These are phyloP conservation scores for Mortierella hygrophila DNA, from an alignment of 192 early-diverging fungal species.

Conservation along the genomic window DNA sequence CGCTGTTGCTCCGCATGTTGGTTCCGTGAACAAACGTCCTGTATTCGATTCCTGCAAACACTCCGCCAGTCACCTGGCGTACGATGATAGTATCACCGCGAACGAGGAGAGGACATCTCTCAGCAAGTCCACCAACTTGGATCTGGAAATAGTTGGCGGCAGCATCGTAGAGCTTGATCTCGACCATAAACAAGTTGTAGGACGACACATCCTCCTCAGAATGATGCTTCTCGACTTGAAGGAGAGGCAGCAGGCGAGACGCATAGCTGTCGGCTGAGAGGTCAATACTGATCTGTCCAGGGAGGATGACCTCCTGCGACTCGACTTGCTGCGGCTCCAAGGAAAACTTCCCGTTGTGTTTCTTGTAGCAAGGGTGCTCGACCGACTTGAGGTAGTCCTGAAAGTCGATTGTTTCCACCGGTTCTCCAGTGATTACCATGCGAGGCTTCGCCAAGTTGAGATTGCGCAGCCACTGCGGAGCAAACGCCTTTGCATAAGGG, in stretches of 20 bases:
- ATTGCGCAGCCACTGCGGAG: slow-evolving; percentile 34
- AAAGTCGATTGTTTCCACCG: slow-evolving; percentile 48
- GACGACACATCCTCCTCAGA: slow-evolving; percentile 42
- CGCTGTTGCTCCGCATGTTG: slow-evolving; percentile 44
- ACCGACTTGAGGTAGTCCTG: slow-evolving; percentile 30
- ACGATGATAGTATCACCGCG: slow-evolving; percentile 47
- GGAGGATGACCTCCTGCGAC: slow-evolving; percentile 40
- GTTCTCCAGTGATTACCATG: slow-evolving; percentile 44
- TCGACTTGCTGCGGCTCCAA: slow-evolving; percentile 40
- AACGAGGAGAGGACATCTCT: slow-evolving; percentile 44
- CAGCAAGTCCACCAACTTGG: slow-evolving; percentile 47
- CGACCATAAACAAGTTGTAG: slow-evolving; percentile 46
- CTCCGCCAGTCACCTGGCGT: slow-evolving; percentile 36
- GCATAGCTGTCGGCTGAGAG: slow-evolving; percentile 47
- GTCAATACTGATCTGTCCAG: slow-evolving; percentile 47
- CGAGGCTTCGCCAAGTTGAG: slow-evolving; percentile 35
- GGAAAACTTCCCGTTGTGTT: slow-evolving; percentile 52
- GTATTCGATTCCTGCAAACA: slow-evolving; percentile 40
- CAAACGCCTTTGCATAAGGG: slow-evolving; percentile 41
- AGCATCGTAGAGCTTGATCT: slow-evolving; percentile 38
- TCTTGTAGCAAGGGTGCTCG: slow-evolving; percentile 48
- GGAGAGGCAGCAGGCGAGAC: slow-evolving; percentile 35
- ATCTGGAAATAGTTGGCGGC: slow-evolving; percentile 43
- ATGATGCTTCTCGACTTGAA: slow-evolving; percentile 48
- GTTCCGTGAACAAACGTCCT: slow-evolving; percentile 50